Evolutionary conservation across 306 rosid species (phyloP).

Genomic region (Quercus alba): DNA sequence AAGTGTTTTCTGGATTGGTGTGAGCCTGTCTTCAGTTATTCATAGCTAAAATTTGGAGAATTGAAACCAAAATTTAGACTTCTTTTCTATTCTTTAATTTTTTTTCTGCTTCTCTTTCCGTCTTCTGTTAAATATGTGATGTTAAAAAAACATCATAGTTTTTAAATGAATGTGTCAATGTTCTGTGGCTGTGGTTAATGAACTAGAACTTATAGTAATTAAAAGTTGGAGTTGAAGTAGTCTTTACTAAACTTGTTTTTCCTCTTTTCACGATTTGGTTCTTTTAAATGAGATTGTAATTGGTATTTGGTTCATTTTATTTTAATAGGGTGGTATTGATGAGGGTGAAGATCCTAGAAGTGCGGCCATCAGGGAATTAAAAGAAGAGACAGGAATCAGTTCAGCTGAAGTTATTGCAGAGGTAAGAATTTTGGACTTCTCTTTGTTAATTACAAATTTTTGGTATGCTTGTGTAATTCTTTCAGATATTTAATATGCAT

Average conservation of each 20-base stretch:
- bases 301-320: slow-evolving; percentile 2
- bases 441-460: background rate
- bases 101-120: no score
- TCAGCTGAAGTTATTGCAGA: slow-evolving; percentile 80
- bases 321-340: slow-evolving; percentile 75
- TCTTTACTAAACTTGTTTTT: background rate
- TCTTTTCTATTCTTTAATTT: no score
- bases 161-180: background rate
- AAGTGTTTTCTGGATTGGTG: no score
- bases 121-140: no score
- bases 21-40: no score
- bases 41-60: no score
- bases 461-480: background rate
- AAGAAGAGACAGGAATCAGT: slow-evolving; percentile 87
- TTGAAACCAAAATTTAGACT: no score
- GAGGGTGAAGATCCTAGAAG: slow-evolving; percentile 81
- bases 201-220: background rate
- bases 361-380: slow-evolving; percentile 76
- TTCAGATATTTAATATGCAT: background rate
- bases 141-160: no score
- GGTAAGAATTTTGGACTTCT: slow-evolving; percentile 36
- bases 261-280: background rate
- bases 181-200: no score
- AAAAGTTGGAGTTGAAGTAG: no score
- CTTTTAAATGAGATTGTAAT: slow-evolving; percentile 1